Percentiles rank a stretch among this genome's conserved stretches.
Conservation (phyloP, 2,329 filamentous ascomycete species). For the Leptosphaerulina australis region DNA sequence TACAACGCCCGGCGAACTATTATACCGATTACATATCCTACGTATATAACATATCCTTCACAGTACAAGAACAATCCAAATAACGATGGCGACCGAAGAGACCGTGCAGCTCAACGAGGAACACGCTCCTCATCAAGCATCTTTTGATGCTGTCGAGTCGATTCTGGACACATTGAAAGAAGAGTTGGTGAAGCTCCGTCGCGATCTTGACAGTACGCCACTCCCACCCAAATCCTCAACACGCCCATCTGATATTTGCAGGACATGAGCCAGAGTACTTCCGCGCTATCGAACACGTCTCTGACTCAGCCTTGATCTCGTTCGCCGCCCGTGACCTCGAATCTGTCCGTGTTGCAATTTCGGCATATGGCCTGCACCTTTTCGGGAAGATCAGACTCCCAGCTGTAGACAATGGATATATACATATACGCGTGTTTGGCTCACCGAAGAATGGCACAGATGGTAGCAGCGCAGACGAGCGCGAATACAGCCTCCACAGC, state of each 20-base stretch:
- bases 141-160: conserved; percentile 41
- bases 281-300: conserved; percentile 47
- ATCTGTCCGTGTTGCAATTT: conserved; percentile 36
- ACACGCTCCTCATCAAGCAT: conserved; percentile 45
- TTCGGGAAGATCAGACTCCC: conserved; percentile 41
- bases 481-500: conserved; percentile 43
- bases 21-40: no score
- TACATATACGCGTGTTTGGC: conserved; percentile 42
- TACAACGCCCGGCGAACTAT: no score
- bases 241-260: conserved; percentile 9
- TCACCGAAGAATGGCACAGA: conserved; percentile 44
- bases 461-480: conserved; percentile 38
- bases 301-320: conserved; percentile 44
- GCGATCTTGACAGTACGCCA: conserved; percentile 41
- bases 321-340: conserved; percentile 37
- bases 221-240: background rate
- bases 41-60: background rate
- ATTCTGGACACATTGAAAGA: conserved; percentile 42
- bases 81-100: conserved; percentile 47
- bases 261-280: conserved; percentile 50
- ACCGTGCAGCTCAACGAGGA: conserved; percentile 41
- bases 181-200: conserved; percentile 44
- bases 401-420: conserved; percentile 33
- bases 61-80: background rate
- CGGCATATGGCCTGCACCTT: conserved; percentile 43